phyloP scores from a whole-genome alignment of 176 grass and related monocot genomes.

The Triticum monococcum region DNA sequence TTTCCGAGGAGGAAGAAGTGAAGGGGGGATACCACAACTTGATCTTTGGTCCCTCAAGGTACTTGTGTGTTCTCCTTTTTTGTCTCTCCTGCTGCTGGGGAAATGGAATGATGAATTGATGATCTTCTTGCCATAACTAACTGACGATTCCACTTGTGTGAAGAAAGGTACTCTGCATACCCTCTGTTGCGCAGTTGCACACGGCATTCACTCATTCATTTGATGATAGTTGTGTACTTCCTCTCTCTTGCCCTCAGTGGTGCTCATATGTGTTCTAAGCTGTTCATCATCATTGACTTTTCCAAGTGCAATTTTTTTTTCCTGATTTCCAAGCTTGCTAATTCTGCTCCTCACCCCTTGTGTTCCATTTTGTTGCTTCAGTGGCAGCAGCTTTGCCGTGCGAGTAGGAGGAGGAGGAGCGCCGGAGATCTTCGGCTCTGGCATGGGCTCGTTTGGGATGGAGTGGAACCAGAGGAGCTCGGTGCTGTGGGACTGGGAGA shows the following conservation, averaged over 20 bases:
- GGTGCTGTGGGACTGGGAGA: constrained; percentile 54
- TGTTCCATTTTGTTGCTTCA: constrained; percentile 17
- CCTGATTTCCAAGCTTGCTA: not conserved
- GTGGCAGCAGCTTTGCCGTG: constrained; percentile 13
- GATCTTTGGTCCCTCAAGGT: constrained; percentile 14
- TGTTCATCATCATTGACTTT: not conserved
- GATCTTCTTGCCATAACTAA: constrained; percentile 40
- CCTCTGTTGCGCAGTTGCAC: not conserved
- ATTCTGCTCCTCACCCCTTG: not conserved
- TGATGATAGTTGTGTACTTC: constrained; percentile 11
- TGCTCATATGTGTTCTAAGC: constrained; percentile 15
- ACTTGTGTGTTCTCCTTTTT: constrained; percentile 23
- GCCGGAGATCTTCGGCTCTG: not conserved
- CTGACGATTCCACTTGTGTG: constrained; percentile 18
- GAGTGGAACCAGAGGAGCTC: constrained; percentile 57
- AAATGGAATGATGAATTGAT: constrained; percentile 38
- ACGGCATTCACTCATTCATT: not conserved
- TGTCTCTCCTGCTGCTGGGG: constrained; percentile 37
- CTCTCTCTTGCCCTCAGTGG: constrained; percentile 14
- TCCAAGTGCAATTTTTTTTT: not conserved
- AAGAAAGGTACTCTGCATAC: constrained; percentile 4
- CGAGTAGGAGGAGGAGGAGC: constrained; percentile 17
- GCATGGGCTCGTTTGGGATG: constrained; percentile 53
- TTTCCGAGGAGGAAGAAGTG: not conserved
- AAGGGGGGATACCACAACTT: not conserved